Evolutionary conservation across 257 asterid genomes (phyloP), one percentile per base, ranked within the genome.

Genomic region (Linaria vulgaris): DNA sequence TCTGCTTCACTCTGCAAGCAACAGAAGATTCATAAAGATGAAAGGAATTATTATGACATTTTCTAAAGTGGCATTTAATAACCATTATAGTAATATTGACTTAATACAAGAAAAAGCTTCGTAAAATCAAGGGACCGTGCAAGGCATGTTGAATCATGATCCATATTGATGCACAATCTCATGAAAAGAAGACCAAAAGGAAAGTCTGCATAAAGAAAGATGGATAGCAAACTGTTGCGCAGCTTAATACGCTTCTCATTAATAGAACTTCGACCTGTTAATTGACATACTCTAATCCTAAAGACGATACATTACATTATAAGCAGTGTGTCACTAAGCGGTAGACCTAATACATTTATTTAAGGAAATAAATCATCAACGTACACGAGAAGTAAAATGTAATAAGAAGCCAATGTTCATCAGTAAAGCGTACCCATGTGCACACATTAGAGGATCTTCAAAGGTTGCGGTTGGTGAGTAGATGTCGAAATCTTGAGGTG

Each of bases 361-460:
- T 8, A 7, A 34, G 9, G 41, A 34, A 34, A 34, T 34, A 15
- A 55, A 24, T 43, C 16, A 7, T 11, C 9, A 34, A 34, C 5
- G 5, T 3, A 3, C 5, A 1, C 44, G 31, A 24, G 14, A 34
- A 4, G 10, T 34, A 34, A 3, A 3, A 1, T 11, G 9, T 34
- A 34, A 27, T 34, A 41, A 25, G 20, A 25, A 63, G 1, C 7
- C 48, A 6, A 1, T 53, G 15, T 49, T 24, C 61, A 57, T 19
- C 17, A 55, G 48, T 21, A 24, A 65, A 41, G 39, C 69, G 31
- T 79, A 91, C 98, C 98, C 97, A 2, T 75, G 82, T 25, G 96
- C 96, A 56, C 85, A 71, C 94, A 83, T 86, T 57, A 91, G 91
- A 5, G 96, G 98, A 66, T 91, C 98, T 78, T 88, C 96, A 56